A percentile compares a stretch with the other conserved stretches of the same genome.
Evolutionary conservation across 2,329 filamentous ascomycete species (phyloP).

Genomic region (Pleomassaria siparia): DNA sequence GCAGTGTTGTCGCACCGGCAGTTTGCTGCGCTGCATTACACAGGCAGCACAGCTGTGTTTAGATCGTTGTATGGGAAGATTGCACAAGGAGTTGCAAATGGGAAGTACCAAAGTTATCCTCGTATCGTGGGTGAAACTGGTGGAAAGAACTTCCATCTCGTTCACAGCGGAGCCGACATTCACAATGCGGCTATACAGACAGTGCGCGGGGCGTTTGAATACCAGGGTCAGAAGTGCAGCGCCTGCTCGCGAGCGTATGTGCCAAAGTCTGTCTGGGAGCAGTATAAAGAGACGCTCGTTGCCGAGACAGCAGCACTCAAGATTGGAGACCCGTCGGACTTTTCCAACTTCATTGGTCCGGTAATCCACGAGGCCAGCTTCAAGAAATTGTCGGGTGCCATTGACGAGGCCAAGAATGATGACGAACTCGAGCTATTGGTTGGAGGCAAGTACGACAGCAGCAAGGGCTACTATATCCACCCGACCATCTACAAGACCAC

Average conservation of each 20-base stretch:
- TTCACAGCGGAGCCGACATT: constrained; percentile 76
- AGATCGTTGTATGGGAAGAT: constrained; percentile 85
- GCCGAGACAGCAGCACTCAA: constrained; percentile 70
- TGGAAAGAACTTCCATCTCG: constrained; percentile 89
- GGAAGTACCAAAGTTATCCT: constrained; percentile 81
- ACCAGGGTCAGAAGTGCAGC: constrained; percentile 89
- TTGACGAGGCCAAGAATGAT: constrained; percentile 79
- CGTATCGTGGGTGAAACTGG: constrained; percentile 89
- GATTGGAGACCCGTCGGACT: constrained; percentile 69
- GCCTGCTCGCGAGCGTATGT: constrained; percentile 81
- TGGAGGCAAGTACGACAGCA: constrained; percentile 76
- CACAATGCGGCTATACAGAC: constrained; percentile 79
- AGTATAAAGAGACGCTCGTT: constrained; percentile 68
- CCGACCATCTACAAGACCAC: constrained; percentile 79
- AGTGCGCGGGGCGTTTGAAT: constrained; percentile 85
- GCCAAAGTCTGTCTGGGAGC: constrained; percentile 71
- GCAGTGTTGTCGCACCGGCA: constrained; percentile 73
- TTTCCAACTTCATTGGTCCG: constrained; percentile 80
- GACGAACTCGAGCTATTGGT: constrained; percentile 69
- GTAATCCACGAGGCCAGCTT: constrained; percentile 83
- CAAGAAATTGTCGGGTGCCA: constrained; percentile 74
- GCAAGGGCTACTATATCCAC: constrained; percentile 79
- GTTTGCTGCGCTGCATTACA: constrained; percentile 93
- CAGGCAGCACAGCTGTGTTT: constrained; percentile 90
- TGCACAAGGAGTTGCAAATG: constrained; percentile 75